These are phyloP conservation scores for Gynostemma pentaphyllum DNA, from an alignment of 306 rosid genomes.

Conservation along the genomic window DNA sequence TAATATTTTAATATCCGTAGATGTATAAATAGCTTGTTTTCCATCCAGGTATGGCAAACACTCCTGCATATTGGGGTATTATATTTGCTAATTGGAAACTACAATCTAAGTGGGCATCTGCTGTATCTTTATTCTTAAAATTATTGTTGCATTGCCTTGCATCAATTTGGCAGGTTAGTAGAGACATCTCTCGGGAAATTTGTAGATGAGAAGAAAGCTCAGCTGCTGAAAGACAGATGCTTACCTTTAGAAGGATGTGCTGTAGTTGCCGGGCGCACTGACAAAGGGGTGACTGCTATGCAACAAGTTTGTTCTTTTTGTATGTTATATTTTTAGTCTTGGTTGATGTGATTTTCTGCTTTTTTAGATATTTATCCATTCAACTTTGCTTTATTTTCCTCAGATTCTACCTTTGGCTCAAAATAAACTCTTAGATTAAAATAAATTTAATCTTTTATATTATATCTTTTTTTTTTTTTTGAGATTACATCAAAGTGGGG, in stretches of 20 bases:
- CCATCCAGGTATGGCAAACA: not conserved
- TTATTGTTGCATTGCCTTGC: not conserved
- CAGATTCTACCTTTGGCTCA: not conserved
- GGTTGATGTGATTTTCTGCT: conserved; percentile 11
- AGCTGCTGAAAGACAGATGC: conserved; percentile 49
- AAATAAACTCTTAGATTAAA: not conserved
- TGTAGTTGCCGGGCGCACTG: conserved; percentile 92
- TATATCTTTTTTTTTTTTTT: too few species aligned
- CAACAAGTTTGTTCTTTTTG: conserved; percentile 89
- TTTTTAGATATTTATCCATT: not conserved
- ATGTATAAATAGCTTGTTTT: not conserved
- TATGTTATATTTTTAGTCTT: conserved; percentile 23
- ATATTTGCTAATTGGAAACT: too few species aligned
- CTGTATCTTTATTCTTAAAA: not conserved
- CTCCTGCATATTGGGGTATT: not conserved
- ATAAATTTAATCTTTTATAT: not conserved
- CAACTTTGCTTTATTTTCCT: not conserved
- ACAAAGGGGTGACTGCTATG: conserved; percentile 92
- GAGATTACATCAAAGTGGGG: too few species aligned
- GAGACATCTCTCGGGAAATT: conserved; percentile 64
- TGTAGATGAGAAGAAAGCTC: conserved; percentile 78
- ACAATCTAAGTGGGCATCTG: not conserved
- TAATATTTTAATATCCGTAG: not conserved
- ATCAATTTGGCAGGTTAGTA: conserved; percentile 37
- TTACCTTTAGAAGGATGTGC: conserved; percentile 66